A percentile compares a stretch with the other conserved stretches of the same genome.
Evolutionary conservation across 257 asterid genomes (phyloP).

Genomic region (Plantago ovata): DNA sequence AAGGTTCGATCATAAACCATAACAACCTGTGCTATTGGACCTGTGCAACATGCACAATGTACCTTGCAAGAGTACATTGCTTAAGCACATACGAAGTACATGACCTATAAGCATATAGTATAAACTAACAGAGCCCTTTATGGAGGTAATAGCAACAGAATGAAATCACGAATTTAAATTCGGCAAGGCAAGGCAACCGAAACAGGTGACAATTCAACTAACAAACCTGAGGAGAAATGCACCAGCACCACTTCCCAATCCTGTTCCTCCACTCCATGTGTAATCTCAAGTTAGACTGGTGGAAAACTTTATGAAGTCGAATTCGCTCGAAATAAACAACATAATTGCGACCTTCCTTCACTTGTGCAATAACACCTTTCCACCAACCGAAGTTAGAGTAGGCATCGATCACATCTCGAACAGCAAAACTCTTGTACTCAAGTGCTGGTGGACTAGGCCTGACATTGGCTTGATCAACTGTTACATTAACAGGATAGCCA

Average conservation of each 20-base stretch:
- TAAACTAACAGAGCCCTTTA: too few species aligned
- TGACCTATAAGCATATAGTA: too few species aligned
- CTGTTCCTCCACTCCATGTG: slow-evolving; percentile 59
- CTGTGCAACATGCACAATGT: too few species aligned
- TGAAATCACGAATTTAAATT: too few species aligned
- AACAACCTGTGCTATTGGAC: too few species aligned
- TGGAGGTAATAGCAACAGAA: too few species aligned
- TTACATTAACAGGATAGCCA: slow-evolving; percentile 16
- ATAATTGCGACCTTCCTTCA: slow-evolving; percentile 44
- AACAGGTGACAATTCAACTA: background rate
- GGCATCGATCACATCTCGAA: slow-evolving; percentile 72
- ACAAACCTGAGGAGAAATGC: slow-evolving; percentile 61
- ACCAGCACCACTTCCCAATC: slow-evolving; percentile 78
- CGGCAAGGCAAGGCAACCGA: background rate
- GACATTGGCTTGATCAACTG: slow-evolving; percentile 42
- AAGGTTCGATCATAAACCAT: too few species aligned
- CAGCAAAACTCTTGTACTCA: slow-evolving; percentile 35
- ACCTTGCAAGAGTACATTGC: slow-evolving; percentile 4
- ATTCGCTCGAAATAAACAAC: slow-evolving; percentile 41
- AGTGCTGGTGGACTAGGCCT: slow-evolving; percentile 76
- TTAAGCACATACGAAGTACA: too few species aligned
- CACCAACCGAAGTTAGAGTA: slow-evolving; percentile 52
- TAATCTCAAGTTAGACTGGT: slow-evolving; percentile 49
- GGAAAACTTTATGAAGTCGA: slow-evolving; percentile 35
- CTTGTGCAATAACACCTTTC: slow-evolving; percentile 54